Conservation (phyloP, 495 filamentous ascomycete species). For the Penicillium coffeae region DNA sequence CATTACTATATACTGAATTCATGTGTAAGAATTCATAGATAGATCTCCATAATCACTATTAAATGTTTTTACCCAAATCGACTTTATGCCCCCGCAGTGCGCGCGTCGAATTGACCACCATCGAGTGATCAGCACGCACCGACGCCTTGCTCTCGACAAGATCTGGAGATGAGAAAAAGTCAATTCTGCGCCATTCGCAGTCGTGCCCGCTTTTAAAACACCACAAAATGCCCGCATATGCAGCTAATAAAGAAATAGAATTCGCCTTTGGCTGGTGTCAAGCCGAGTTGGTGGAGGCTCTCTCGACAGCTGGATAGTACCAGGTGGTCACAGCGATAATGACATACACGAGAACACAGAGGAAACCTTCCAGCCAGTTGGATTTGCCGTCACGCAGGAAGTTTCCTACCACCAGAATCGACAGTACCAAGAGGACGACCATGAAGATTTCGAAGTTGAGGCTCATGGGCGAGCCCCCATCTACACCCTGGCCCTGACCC, state of each 20-base stretch:
- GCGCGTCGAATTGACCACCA: too few species aligned
- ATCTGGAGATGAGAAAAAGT: too few species aligned
- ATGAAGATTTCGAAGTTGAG: constrained; percentile 88
- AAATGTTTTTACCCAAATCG: too few species aligned
- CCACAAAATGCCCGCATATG: neutral
- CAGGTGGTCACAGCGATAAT: constrained; percentile 53
- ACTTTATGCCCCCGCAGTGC: too few species aligned
- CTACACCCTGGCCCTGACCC: constrained; percentile 54
- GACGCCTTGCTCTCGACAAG: too few species aligned
- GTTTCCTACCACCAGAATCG: constrained; percentile 82
- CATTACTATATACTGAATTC: too few species aligned
- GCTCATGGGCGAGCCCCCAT: constrained; percentile 49
- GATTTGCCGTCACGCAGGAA: constrained; percentile 75
- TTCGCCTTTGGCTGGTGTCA: neutral
- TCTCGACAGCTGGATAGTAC: constrained; percentile 43
- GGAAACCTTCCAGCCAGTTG: constrained; percentile 74
- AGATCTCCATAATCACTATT: neutral
- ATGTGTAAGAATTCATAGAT: neutral
- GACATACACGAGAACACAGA: constrained; percentile 62
- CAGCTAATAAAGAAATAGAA: neutral
- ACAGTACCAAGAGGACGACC: constrained; percentile 77
- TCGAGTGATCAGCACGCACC: too few species aligned
- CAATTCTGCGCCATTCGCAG: too few species aligned
- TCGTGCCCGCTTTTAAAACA: too few species aligned
- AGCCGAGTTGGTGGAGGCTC: constrained; percentile 21